These are phyloP conservation scores for Dalbergia cultrata DNA, from an alignment of 306 rosid genomes.

Conservation along the genomic window DNA sequence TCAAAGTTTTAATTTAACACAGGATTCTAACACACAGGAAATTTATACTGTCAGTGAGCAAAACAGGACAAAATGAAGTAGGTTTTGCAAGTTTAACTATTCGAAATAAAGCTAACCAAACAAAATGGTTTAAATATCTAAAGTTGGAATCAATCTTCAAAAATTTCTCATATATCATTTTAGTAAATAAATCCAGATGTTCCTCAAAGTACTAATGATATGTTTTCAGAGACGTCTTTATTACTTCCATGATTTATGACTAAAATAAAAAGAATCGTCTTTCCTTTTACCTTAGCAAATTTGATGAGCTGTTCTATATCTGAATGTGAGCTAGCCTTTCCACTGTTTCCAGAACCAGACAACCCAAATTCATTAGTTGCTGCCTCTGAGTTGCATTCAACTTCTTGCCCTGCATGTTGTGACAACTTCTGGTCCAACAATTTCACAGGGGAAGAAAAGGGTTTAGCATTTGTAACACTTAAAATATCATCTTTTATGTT, in stretches of 20 bases:
- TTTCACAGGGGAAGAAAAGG: slow-evolving; percentile 51
- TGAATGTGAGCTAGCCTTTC: slow-evolving; percentile 43
- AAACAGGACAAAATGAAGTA: slow-evolving; percentile 29
- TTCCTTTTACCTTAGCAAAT: slow-evolving; percentile 45
- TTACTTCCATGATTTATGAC: slow-evolving; percentile 11
- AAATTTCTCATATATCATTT: slow-evolving; percentile 46
- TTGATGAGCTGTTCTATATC: slow-evolving; percentile 28
- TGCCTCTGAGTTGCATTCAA: slow-evolving; percentile 29
- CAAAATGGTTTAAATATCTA: background rate
- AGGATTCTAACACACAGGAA: slow-evolving; percentile 5
- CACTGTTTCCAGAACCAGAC: slow-evolving; percentile 36
- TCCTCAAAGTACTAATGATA: slow-evolving; percentile 42
- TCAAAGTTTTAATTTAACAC: slow-evolving; percentile 31
- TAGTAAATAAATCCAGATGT: slow-evolving; percentile 40
- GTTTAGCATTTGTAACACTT: slow-evolving; percentile 33
- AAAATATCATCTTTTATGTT: slow-evolving; percentile 37
- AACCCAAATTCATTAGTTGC: slow-evolving; percentile 44
- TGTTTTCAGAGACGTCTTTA: slow-evolving; percentile 46
- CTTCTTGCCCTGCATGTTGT: slow-evolving; percentile 41
- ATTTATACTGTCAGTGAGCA: slow-evolving; percentile 1
- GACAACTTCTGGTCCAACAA: slow-evolving; percentile 40
- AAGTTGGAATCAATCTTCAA: slow-evolving; percentile 18
- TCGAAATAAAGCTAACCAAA: background rate
- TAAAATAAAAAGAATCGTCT: slow-evolving; percentile 33
- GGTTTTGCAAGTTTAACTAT: background rate